These are phyloP conservation scores for Fusarium sp. DNA, from an alignment of 2,329 filamentous ascomycete genomes.

Conservation along the genomic window DNA sequence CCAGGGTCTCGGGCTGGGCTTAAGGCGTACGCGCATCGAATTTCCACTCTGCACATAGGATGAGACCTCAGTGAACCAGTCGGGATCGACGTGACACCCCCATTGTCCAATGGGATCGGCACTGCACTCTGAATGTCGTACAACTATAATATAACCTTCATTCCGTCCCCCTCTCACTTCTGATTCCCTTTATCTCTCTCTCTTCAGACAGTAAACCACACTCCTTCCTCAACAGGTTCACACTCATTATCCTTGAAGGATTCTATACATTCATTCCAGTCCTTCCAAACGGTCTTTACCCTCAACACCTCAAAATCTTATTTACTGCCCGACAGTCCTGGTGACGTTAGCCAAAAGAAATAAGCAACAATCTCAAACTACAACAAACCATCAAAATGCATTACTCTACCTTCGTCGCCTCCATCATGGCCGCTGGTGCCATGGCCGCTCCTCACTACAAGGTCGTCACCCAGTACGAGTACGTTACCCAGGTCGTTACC, in stretches of 20 bases:
- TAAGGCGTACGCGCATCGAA: conserved; percentile 18
- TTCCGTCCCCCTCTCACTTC: conserved; percentile 13
- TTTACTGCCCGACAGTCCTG: conserved; percentile 23
- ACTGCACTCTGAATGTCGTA: conserved; percentile 2
- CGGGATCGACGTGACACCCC: conserved; percentile 1
- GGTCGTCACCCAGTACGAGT: conserved; percentile 29
- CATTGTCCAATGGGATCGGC: conserved; percentile 13
- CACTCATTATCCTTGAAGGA: conserved; percentile 39
- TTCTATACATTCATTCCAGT: conserved; percentile 29
- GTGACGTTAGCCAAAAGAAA: conserved; percentile 25
- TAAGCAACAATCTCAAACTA: neutral
- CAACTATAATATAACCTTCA: conserved; percentile 38
- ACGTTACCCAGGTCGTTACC: conserved; percentile 30
- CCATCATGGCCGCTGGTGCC: conserved; percentile 35
- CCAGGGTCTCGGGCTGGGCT: neutral
- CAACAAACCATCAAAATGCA: conserved; percentile 34
- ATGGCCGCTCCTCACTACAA: conserved; percentile 28
- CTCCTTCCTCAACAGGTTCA: conserved; percentile 24
- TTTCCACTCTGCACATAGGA: conserved; percentile 22
- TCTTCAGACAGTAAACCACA: conserved; percentile 31
- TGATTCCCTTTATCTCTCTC: conserved; percentile 6
- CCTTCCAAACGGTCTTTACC: conserved; percentile 14
- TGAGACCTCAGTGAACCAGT: neutral
- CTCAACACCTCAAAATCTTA: conserved; percentile 2
- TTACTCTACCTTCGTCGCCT: conserved; percentile 29